phyloP scores from a whole-genome alignment of 768 basidiomycete genomes.

The Russula earlei region DNA sequence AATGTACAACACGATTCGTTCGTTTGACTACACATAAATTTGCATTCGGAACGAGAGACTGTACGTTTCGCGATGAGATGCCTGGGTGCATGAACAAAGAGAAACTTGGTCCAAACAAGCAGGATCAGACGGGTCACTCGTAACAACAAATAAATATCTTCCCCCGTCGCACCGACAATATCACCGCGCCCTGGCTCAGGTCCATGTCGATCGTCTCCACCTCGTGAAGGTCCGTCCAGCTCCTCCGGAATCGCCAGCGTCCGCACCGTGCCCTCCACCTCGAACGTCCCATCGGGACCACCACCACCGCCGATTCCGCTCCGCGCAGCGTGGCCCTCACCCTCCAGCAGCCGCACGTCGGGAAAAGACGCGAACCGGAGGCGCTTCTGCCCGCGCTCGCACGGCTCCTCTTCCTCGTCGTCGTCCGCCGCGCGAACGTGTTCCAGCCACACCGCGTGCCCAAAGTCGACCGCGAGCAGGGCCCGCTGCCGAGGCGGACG shows the following conservation, averaged over 20 bases:
- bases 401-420: conserved; percentile 24
- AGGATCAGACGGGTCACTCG: conserved; percentile 24
- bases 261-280: conserved; percentile 37
- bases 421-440: conserved; percentile 32
- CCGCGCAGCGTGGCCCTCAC: conserved; percentile 22
- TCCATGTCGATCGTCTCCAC: conserved; percentile 76
- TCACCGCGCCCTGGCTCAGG: conserved; percentile 65
- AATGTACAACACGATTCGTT: no score
- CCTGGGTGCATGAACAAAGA: no score
- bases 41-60: no score
- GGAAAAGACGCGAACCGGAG: conserved; percentile 65
- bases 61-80: no score
- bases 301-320: conserved; percentile 1
- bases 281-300: conserved; percentile 26
- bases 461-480: conserved; percentile 78
- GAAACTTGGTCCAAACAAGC: no score
- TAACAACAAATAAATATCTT: conserved; percentile 69
- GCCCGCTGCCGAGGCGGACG: conserved; percentile 41
- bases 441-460: conserved; percentile 80
- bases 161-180: conserved; percentile 55
- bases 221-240: conserved; percentile 48
- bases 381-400: conserved; percentile 35
- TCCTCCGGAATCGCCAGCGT: conserved; percentile 58
- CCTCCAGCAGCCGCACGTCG: conserved; percentile 32
- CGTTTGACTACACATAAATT: no score